A percentile compares a stretch with the other conserved stretches of the same genome.
Evolutionary conservation across 371 early-diverging fungal genomes (phyloP).

Genomic region (Quaeritorhiza haematococci): DNA sequence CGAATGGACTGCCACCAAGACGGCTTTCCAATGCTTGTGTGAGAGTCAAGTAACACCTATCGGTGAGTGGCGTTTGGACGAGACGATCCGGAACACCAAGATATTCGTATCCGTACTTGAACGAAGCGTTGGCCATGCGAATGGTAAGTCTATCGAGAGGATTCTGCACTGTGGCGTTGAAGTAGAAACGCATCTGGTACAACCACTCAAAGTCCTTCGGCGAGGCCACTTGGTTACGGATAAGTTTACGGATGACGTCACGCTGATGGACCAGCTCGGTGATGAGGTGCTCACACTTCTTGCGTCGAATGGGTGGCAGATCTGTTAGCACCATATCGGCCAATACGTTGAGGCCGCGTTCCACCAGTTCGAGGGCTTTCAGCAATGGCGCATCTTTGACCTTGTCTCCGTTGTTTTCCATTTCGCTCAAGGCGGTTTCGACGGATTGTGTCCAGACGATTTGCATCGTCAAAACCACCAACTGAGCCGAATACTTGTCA

Average conservation of each 20-base stretch:
- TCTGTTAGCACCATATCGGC: conserved; percentile 91
- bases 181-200: conserved; percentile 96
- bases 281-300: conserved; percentile 95
- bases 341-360: conserved; percentile 74
- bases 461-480: conserved; percentile 89
- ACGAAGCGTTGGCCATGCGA: conserved; percentile 89
- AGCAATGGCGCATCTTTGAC: conserved; percentile 37
- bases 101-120: conserved; percentile 96
- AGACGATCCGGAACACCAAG: conserved; percentile 93
- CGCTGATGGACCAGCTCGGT: conserved; percentile 98
- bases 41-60: conserved; percentile 94
- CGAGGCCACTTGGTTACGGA: conserved; percentile 47
- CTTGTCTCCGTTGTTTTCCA: neutral
- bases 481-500: conserved; percentile 84
- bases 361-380: conserved; percentile 48
- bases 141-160: conserved; percentile 73
- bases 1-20: conserved; percentile 95
- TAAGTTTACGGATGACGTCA: conserved; percentile 81
- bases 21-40: conserved; percentile 92
- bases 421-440: conserved; percentile 43
- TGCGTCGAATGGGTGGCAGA: conserved; percentile 73
- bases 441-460: conserved; percentile 86
- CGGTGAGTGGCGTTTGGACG: conserved; percentile 97
- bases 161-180: conserved; percentile 55
- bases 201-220: conserved; percentile 90